These are phyloP conservation scores for Gracilariopsis chorda DNA, from an alignment of 23 red algal genomes.

Conservation along the genomic window DNA sequence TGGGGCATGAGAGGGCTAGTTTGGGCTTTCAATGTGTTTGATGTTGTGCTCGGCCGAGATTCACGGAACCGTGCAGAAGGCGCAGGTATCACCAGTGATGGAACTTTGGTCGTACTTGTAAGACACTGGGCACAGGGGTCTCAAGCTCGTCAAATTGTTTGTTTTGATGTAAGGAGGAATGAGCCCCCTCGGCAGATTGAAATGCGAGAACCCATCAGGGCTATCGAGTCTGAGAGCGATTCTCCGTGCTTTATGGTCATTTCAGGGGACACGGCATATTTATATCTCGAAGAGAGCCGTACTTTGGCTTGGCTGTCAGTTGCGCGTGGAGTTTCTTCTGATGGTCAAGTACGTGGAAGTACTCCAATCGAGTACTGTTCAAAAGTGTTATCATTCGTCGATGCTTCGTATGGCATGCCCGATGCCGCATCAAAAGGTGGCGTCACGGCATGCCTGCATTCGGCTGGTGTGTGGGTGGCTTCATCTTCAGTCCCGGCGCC, in stretches of 20 bases:
- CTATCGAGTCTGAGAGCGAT: neutral
- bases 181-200: neutral
- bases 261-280: conserved; percentile 36
- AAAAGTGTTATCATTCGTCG: conserved; percentile 14
- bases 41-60: neutral
- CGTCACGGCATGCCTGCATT: conserved; percentile 27
- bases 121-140: neutral
- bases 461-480: conserved; percentile 16
- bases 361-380: neutral
- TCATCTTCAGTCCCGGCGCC: conserved; percentile 48
- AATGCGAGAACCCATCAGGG: conserved; percentile 32
- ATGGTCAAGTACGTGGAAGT: conserved; percentile 44
- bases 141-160: neutral
- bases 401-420: conserved; percentile 11
- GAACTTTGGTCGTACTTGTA: conserved; percentile 21
- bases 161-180: neutral
- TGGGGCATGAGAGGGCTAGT: conserved; percentile 28
- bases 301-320: conserved; percentile 47
- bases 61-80: neutral
- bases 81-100: conserved; percentile 26
- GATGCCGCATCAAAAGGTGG: conserved; percentile 26
- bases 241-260: conserved; percentile 38
- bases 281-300: neutral
- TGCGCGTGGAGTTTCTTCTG: conserved; percentile 26
- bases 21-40: conserved; percentile 50